Evolutionary conservation across 495 filamentous ascomycete species (phyloP), one percentile per base, ranked within the genome.

Genomic region (Penicillium desertorum): DNA sequence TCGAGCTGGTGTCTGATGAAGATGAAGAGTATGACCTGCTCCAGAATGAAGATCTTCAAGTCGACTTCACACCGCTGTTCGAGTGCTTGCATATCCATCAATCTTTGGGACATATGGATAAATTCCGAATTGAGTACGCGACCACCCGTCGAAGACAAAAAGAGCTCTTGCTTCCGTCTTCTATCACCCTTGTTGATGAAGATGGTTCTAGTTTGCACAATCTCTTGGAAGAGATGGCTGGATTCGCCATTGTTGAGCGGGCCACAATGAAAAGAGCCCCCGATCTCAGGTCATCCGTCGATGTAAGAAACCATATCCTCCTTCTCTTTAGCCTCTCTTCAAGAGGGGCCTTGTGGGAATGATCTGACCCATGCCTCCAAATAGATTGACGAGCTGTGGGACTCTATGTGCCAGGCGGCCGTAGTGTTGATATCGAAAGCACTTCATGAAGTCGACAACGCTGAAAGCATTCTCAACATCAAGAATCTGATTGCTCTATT

Each of bases 81-180:
- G 95, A 99, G 72, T 95, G 91, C 59, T 68, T 98, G 59, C 94
- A 98, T 71, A 99, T 98, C 51, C 92, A 99, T 63, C 91, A 97
- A 61, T 92, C 95, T 2, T 77, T 99, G 3, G 94, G 94, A 1
- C 91, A 95, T 60, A 90, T 85, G 58, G 93, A 97, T 57, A 91
- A 87, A 54, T 98, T 99, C 67, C 83, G 88, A 39, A 78, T 85
- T 34, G 91, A 96, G 62, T 99, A 98, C 79, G 90, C 91, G 20
- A 87, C 87, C 30, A 96, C 92, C 29, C 83, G 94, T 61, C 81
- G 90, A 58, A 86, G 86, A 52, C 94, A 99, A 72, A 97, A 96
- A 67, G 95, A 98, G 39, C 74, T 99, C 5, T 71, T 97, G 17
- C 71, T 96, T 37, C 91, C 93, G 14, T 74, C 80, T 23, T 83